Base-by-base conservation (phyloP, 2,329 filamentous ascomycete genomes). In the Sodiomyces alkalinus region DNA sequence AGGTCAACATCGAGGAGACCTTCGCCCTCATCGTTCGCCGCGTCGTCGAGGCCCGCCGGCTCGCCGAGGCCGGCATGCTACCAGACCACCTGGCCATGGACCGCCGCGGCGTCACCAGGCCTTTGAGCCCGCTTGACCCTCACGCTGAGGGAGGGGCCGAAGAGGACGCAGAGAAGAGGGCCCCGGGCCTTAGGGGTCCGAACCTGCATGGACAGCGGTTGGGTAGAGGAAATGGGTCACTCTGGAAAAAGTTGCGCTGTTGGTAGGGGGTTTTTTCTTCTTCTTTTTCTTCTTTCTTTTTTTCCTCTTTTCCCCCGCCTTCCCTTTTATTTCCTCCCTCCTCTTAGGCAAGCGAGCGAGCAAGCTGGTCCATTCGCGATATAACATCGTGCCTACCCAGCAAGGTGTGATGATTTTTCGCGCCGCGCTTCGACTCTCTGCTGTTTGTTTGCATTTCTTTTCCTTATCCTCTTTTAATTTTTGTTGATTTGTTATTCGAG, bases 1-100 rank as follows among this genome's bases (percentile, higher is more conserved):
- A 83, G 60, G 81, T 90, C 39, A 90, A 90, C 48, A 82, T 90
- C 36, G 81, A 90, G 51, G 81, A 90, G 64, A 87, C 80, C 0
- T 90, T 90, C 61, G 80, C 78, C 19, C 62, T 75, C 21, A 68
- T 76, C 33, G 65, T 76, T 23, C 59, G 69, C 16, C 59, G 71
- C 28, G 72, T 77, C 28, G 60, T 68, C 26, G 70, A 75, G 56
- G 57, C 56, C n/a, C 50, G 68, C 13, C 49, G 55, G 10, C 48
- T 62, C 24, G 65, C 65, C 4, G 62, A 61, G 40, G 51, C 55
- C 44, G 65, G 60, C 34, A 47, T 52, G 12, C 38, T 46, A 27
- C 17, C 23, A 9, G 56, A 58, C 32, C 52, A 52, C 31, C 49
- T 51, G 31, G 52, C 47, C 25, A 52, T 58, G 45, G 61, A 62